Evolutionary conservation across 129 eudicot species (phyloP).

Genomic region (Erigeron canadensis): DNA sequence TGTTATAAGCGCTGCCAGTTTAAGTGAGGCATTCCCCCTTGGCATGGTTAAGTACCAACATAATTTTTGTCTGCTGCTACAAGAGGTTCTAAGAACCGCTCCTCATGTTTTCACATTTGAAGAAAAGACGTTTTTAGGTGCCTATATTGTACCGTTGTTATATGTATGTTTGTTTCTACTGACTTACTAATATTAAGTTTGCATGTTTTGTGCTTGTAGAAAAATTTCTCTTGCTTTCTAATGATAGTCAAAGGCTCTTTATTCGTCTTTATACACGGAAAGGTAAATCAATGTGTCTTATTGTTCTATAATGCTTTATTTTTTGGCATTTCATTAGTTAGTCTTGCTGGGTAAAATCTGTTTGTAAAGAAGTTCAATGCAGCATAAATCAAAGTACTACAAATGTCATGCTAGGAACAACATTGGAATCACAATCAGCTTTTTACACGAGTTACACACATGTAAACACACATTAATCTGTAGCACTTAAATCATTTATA

Average conservation of each 20-base stretch:
- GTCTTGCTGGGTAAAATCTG: not conserved
- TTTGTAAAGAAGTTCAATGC: slow-evolving; percentile 3
- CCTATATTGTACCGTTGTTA: slow-evolving; percentile 16
- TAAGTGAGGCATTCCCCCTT: slow-evolving; percentile 38
- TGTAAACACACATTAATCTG: not conserved
- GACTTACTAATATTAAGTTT: slow-evolving; percentile 12
- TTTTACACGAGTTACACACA: not conserved
- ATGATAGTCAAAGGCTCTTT: slow-evolving; percentile 85
- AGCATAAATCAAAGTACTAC: not conserved
- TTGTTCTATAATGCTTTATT: not conserved
- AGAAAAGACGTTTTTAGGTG: slow-evolving; percentile 69
- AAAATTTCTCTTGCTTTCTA: slow-evolving; percentile 57
- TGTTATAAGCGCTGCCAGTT: slow-evolving; percentile 37
- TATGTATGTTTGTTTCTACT: not conserved
- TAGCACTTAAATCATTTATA: not conserved
- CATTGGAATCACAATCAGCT: not conserved
- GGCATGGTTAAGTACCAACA: slow-evolving; percentile 56
- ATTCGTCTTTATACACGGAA: slow-evolving; percentile 84
- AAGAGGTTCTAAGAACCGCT: slow-evolving; percentile 63
- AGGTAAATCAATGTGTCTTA: slow-evolving; percentile 38
- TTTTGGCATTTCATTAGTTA: not conserved
- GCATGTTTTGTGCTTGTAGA: slow-evolving; percentile 47
- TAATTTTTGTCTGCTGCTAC: slow-evolving; percentile 60
- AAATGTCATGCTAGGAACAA: slow-evolving; percentile 2
- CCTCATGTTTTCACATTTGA: slow-evolving; percentile 60